Evolutionary conservation across 2,329 filamentous ascomycete species (phyloP).

Genomic region (Tolypocladium tundrense): DNA sequence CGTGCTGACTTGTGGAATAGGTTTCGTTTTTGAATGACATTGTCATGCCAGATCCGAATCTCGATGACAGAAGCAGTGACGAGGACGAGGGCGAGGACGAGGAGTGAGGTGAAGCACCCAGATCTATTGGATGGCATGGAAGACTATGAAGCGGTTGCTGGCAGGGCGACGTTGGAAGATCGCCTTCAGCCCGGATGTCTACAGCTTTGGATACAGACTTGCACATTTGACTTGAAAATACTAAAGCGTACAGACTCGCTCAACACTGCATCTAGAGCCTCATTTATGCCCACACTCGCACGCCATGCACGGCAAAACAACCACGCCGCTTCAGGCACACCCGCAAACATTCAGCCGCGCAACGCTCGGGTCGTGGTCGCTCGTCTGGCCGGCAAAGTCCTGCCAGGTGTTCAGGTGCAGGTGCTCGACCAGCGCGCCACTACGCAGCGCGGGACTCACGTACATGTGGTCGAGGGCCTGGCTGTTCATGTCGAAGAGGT

Average conservation of each 20-base stretch:
- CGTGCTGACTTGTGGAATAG: conserved; percentile 25
- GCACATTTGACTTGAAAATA: background rate
- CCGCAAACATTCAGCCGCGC: conserved; percentile 51
- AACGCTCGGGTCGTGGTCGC: conserved; percentile 61
- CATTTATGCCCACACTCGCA: background rate
- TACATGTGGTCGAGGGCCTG: conserved; percentile 64
- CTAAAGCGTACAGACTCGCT: background rate
- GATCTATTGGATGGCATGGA: background rate
- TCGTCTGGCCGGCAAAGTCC: conserved; percentile 41
- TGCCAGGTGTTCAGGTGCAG: conserved; percentile 64
- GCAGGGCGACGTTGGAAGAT: background rate
- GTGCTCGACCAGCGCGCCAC: conserved; percentile 47
- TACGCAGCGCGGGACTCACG: conserved; percentile 43
- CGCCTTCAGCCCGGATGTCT: background rate
- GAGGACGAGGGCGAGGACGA: conserved; percentile 16
- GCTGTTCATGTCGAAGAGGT: conserved; percentile 58
- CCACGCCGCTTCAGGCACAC: conserved; percentile 6
- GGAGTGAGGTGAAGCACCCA: background rate
- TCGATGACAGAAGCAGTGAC: conserved; percentile 29
- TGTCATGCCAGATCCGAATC: conserved; percentile 57
- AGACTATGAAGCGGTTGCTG: too few relatives aligned
- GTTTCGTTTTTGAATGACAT: conserved; percentile 62
- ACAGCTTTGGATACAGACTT: background rate
- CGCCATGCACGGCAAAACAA: background rate
- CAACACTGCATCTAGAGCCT: background rate